A percentile compares a stretch with the other conserved stretches of the same genome.
phyloP scores from a whole-genome alignment of 2,329 filamentous ascomycete species.

The Beauveria scarabaeidicola region DNA sequence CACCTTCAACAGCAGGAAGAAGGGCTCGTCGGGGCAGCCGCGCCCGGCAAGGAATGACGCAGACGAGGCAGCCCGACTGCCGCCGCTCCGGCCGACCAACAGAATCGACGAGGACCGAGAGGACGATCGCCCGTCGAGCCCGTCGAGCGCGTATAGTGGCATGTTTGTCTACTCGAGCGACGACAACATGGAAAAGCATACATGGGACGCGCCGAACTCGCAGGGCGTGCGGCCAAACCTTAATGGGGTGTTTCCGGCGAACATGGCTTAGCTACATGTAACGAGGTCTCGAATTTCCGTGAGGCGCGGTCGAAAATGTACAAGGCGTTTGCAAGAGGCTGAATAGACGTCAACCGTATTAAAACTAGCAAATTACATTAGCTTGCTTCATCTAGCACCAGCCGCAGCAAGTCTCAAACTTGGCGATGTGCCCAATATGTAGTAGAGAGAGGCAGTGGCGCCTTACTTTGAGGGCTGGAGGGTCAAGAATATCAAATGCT shows the following conservation, averaged over 20 bases:
- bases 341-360: no score
- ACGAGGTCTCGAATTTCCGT: no score
- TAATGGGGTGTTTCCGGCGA: background rate
- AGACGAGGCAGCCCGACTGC: no score
- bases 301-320: no score
- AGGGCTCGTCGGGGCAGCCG: background rate
- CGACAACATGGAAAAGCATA: background rate
- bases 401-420: no score
- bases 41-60: background rate
- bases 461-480: background rate
- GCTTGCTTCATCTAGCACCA: no score
- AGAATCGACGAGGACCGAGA: background rate
- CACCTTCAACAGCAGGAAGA: background rate
- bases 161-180: conserved; percentile 10
- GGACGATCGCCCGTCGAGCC: background rate
- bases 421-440: no score
- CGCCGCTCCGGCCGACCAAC: background rate
- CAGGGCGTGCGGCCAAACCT: background rate
- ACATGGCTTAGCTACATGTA: background rate
- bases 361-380: no score
- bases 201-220: background rate
- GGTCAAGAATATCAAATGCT: background rate
- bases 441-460: no score
- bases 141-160: background rate
- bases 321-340: no score